Conservation (phyloP, 169 alveolate species). For the Plasmodium sp. region DNA sequence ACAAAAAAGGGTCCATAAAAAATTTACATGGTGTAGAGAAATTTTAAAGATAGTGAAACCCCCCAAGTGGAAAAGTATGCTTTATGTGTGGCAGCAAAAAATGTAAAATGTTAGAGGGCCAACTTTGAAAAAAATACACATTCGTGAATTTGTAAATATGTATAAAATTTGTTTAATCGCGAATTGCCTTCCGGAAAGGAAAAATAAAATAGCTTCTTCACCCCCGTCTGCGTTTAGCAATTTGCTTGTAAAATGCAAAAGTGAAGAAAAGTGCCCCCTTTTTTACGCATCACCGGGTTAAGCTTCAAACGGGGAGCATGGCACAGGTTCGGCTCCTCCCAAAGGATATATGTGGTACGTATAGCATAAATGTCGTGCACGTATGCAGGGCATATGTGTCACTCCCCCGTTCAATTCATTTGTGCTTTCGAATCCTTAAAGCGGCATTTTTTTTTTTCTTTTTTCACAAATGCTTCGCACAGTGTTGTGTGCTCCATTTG, state of each 20-base stretch:
- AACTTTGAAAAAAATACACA: neutral
- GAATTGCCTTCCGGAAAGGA: neutral
- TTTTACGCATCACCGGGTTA: neutral
- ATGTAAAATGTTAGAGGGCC: neutral
- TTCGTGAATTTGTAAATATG: neutral
- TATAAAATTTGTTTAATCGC: neutral
- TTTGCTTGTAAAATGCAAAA: neutral
- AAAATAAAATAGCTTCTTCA: neutral
- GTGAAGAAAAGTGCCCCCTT: neutral
- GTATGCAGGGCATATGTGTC: neutral
- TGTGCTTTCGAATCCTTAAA: neutral
- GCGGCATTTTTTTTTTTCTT: neutral
- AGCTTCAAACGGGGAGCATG: neutral
- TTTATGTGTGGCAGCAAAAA: neutral
- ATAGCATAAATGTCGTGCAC: neutral
- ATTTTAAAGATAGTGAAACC: neutral
- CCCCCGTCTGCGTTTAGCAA: neutral
- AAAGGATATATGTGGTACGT: neutral
- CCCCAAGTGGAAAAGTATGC: neutral
- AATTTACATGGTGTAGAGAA: neutral
- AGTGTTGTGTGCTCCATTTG: neutral
- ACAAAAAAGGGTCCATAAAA: neutral
- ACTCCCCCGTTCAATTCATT: neutral
- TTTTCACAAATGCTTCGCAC: neutral
- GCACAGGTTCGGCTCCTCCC: neutral